Evolutionary conservation across 2,329 filamentous ascomycete genomes (phyloP), one percentile per base, ranked within the genome.

Genomic region (Mycogone perniciosa): DNA sequence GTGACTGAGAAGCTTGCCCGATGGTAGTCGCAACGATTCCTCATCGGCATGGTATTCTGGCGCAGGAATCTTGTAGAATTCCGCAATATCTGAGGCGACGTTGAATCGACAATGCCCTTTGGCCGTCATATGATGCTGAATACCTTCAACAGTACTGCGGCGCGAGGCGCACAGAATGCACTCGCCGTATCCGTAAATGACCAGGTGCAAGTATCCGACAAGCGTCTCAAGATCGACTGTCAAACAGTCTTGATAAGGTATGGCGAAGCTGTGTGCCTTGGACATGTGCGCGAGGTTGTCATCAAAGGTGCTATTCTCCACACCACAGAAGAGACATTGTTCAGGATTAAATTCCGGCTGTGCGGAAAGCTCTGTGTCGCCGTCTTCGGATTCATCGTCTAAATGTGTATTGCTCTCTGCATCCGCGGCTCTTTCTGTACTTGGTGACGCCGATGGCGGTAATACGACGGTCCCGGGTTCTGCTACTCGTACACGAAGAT

Each of bases 51-150:
- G 46, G n/a, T 52, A 53, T 13, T 30, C 34, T 30, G 13, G 20
- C 5, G 27, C 46, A 1, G 58, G 47, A 30, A 66, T 58, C n/a
- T 70, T 62, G 50, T 71, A 75, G 46, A 76, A 74, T 3, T 74
- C 69, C 27, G 60, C 57, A 9, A 66, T 68, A 37, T 76, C 70
- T 1, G 65, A 63, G n/a, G 60, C 47, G 0, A 72, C 58, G n/a
- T 74, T 63, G 35, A 77, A 67, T 4, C 63, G 69, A 55, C 75
- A 79, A 53, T 79, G 76, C 0, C 73, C 69, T 38, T 76, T 79
- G 6, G 65, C 69, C 1, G 62, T 53, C 76, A 79, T 80, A 54
- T 79, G 78, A 31, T 77, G 74, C 46, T 76, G 74, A 0, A 73
- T 68, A 0, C 69, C 77, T 46, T 75, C 66, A 0, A 67, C 63